phyloP scores from a whole-genome alignment of 805 yeast genomes.

The Lipomyces yamadae region DNA sequence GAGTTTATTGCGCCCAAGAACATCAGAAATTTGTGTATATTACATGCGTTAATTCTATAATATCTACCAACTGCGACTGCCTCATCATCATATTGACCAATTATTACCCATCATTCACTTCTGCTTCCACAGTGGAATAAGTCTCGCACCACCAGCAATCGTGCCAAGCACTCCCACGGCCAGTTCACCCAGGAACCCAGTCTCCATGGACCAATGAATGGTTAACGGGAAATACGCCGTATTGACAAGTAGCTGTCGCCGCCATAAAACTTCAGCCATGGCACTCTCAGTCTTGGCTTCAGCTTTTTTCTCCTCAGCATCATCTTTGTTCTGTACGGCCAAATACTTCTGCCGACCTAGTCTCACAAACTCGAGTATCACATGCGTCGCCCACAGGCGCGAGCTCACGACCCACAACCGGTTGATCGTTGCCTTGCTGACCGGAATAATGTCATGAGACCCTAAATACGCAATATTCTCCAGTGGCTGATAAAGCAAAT shows the following conservation, averaged over 20 bases:
- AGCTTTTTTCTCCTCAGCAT: background rate
- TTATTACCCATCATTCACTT: background rate
- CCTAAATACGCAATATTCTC: constrained; percentile 51
- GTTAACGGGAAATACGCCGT: constrained; percentile 51
- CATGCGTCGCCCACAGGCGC: constrained; percentile 49
- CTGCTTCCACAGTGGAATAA: constrained; percentile 37
- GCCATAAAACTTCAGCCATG: constrained; percentile 28
- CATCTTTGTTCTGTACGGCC: constrained; percentile 1
- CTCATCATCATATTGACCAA: background rate
- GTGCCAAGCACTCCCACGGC: constrained; percentile 50
- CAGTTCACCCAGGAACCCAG: constrained; percentile 44
- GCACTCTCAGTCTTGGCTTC: constrained; percentile 7
- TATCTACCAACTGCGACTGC: background rate
- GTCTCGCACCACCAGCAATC: constrained; percentile 42
- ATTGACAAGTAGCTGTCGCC: constrained; percentile 44
- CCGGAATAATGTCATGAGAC: constrained; percentile 45
- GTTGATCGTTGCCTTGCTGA: constrained; percentile 41
- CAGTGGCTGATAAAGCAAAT: constrained; percentile 48
- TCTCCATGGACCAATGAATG: constrained; percentile 50
- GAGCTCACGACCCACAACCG: constrained; percentile 48
- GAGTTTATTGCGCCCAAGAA: background rate
- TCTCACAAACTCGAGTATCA: constrained; percentile 45
- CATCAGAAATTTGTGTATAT: background rate
- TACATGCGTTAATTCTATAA: background rate
- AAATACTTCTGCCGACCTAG: constrained; percentile 29